phyloP scores from a whole-genome alignment of 2,329 filamentous ascomycete genomes.

The Sporothrix mexicana region DNA sequence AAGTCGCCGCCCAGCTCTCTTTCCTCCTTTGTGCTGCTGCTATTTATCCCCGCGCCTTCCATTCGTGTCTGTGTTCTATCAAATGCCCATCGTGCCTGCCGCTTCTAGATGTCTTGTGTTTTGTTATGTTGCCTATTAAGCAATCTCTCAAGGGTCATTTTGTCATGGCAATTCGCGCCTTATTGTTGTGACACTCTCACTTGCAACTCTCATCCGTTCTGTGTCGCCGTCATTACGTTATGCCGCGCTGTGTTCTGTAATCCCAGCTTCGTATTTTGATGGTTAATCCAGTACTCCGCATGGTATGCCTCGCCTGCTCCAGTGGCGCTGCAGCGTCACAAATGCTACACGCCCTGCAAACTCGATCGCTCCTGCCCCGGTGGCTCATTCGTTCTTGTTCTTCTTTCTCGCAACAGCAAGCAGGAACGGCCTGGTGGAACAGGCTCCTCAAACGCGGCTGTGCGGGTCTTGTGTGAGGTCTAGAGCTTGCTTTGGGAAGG shows the following conservation, averaged over 20 bases:
- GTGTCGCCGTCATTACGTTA: neutral
- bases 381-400: neutral
- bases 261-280: neutral
- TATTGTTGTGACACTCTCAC: neutral
- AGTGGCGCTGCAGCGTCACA: slow-evolving; percentile 12
- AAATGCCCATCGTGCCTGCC: neutral
- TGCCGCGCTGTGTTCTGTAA: neutral
- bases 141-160: neutral
- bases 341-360: slow-evolving; percentile 2
- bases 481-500: neutral
- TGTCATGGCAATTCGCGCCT: neutral
- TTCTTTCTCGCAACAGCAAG: too few species aligned
- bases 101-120: neutral
- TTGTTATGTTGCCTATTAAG: neutral
- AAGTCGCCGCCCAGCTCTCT: slow-evolving; percentile 17
- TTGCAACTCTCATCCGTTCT: neutral
- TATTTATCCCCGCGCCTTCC: slow-evolving; percentile 20
- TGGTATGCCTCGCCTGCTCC: neutral
- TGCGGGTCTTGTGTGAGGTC: slow-evolving; percentile 17
- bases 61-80: slow-evolving; percentile 1
- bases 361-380: slow-evolving; percentile 19
- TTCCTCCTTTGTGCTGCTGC: neutral
- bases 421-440: slow-evolving; percentile 11
- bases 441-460: slow-evolving; percentile 26
- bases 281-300: neutral